Evolutionary conservation across 1,284 basidiomycete species (phyloP), one percentile per base, ranked within the genome.

Genomic region (Austroboletus sp.): DNA sequence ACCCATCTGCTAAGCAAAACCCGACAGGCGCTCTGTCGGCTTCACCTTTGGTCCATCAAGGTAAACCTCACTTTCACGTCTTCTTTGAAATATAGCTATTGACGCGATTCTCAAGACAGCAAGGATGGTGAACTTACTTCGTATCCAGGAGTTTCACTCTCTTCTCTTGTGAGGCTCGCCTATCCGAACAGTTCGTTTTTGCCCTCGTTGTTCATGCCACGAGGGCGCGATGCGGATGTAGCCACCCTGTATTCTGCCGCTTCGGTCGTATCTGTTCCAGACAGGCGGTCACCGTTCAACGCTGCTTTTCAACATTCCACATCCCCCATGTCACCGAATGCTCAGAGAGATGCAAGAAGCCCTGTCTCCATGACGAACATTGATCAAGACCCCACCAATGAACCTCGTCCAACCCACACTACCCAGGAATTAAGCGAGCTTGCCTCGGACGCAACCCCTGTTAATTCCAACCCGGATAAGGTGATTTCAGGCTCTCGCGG

Each of bases 161-260:
- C 82, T 52, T 82, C 80, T 48, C 78, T 95, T 15, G 77, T 97
- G 17, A 79, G 78, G 37, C 77, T 97, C 4, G 77, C 83, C 3
- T 82, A 83, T 4, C 82, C 87, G 4, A 83, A 87, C 57, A 82
- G 85, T 45, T 75, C 83, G 0, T 90, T 89, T 61, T 69, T 74
- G 3, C 68, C 58, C 7, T 58, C 65, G 6, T 41, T 49, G 26
- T 45, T 53, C 19, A 33, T 49, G 36, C 66, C 48, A 74, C 71
- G 57, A 33, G 70, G 70, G 10, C 71, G 71, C 16, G 86, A 90
- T 60, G 72, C 82, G 0, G 87, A 90, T 48, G 80, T 87, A 9
- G 82, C 86, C n/a, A 90, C 87, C 2, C 70, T 90, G 5, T 89
- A 89, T 61, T 89, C 86, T 19, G 83, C 86, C 0, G 82, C 82